Base-by-base conservation (phyloP, 768 basidiomycete genomes). In the Amanita subjunquillea region DNA sequence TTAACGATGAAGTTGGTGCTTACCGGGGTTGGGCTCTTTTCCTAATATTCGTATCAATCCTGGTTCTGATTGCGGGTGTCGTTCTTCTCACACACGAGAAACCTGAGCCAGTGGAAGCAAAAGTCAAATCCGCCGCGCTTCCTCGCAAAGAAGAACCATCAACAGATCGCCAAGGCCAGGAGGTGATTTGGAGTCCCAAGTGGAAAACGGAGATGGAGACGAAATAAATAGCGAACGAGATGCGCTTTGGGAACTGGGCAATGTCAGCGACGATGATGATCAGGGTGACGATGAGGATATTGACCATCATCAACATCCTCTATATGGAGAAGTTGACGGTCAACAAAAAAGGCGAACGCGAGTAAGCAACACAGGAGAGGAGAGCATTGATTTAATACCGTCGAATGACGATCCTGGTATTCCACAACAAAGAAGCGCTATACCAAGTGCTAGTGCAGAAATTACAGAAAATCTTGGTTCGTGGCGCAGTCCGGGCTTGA, bases 11-110 rank as follows among this genome's bases (percentile, higher is more conserved):
- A 69, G 82, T 91, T 4, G 82, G 80, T 51, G 78, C 91, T n/a
- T 95, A 91, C 63, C 75, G 86, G 55, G 76, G 86, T 23, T 95
- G 92, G 93, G 82, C 83, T 0, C 80, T 97, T 43, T 85, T 91
- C 70, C 76, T 91, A 43, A 89, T 95, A 55, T 92, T 90, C 61
- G 67, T 83, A 38, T 93, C 92, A 2, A 94, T 97, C 59, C 67
- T 82, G 41, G 75, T 96, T 40, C 83, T 98, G 51, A 85, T 97
- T 42, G 81, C 78, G 0, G 94, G 95, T 8, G 95, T 98, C 48
- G 86, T 94, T n/a, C 79, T 97, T 1, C 74, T 97, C 23, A 94
- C 92, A 3, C 83, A 89, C 69, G 94, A 97, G 72, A 92, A 94
- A 60, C 85, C 91, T 0, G 87, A 89, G 64, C 69, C 74, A 47